These are phyloP conservation scores for Botrytis pseudocinerea DNA, from an alignment of 2,329 filamentous ascomycete species.

Conservation along the genomic window DNA sequence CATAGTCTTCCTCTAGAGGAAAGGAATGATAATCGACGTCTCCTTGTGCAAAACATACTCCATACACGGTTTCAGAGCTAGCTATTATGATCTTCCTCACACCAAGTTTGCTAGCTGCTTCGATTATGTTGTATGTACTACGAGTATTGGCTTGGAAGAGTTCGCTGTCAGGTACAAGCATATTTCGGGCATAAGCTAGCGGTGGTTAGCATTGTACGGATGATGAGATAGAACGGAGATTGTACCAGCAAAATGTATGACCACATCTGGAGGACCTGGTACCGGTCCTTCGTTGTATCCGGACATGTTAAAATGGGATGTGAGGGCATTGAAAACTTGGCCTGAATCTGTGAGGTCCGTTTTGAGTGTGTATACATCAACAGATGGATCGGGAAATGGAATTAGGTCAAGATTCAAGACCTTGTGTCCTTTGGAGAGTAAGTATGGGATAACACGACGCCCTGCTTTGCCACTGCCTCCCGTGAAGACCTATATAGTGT, in stretches of 20 bases:
- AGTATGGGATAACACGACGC: slow-evolving; percentile 41
- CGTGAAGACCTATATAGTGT: slow-evolving; percentile 39
- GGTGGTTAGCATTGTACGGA: slow-evolving; percentile 48
- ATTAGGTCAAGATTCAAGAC: slow-evolving; percentile 43
- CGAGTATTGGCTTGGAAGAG: slow-evolving; percentile 57
- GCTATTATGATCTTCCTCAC: slow-evolving; percentile 62
- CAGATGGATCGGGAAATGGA: slow-evolving; percentile 36
- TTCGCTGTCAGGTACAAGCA: slow-evolving; percentile 62
- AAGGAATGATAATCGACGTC: slow-evolving; percentile 56
- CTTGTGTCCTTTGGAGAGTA: slow-evolving; percentile 41
- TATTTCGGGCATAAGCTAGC: slow-evolving; percentile 58
- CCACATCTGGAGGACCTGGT: slow-evolving; percentile 54
- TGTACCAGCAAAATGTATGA: slow-evolving; percentile 51
- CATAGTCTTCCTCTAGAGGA: slow-evolving; percentile 52
- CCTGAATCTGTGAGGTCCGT: slow-evolving; percentile 43
- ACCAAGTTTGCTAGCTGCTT: slow-evolving; percentile 61
- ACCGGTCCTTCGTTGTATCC: slow-evolving; percentile 44
- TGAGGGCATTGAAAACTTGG: slow-evolving; percentile 44
- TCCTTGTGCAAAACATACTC: slow-evolving; percentile 61
- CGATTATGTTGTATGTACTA: slow-evolving; percentile 62
- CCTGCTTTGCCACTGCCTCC: slow-evolving; percentile 44
- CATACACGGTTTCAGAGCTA: slow-evolving; percentile 59
- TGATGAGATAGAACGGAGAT: slow-evolving; percentile 48
- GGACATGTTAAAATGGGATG: slow-evolving; percentile 53
- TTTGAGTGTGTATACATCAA: slow-evolving; percentile 40